Evolutionary conservation across 345 rosid genomes (phyloP), one percentile per base, ranked within the genome.

Genomic region (Linum trigynum): DNA sequence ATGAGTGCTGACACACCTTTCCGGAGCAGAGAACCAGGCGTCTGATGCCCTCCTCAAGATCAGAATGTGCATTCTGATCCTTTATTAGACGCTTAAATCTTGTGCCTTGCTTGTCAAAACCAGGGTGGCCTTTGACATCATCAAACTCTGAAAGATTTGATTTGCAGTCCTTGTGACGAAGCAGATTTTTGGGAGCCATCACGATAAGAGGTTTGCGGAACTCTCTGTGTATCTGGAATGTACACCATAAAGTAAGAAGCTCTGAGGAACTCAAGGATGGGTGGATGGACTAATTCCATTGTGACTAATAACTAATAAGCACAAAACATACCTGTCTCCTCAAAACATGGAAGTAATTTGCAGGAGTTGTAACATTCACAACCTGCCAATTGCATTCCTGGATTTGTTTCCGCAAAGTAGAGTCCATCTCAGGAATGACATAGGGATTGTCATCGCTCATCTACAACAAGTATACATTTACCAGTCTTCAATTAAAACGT

Each of bases 91-190:
- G 79, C 80, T 92, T 92, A 69, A 92, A 92, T 72, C 98, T 79
- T 48, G 98, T 92, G 58, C 98, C 98, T 69, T 92, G 98, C 65
- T 89, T 92, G 80, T 92, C 98, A 66, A 89, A 92, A 57, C 98
- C 97, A 16, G 96, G 86, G 72, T 92, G 96, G 45, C 95, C 97
- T 86, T 89, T 84, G 16, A 86, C 97, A 76, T 92, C 97, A 73
- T 89, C 98, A 74, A 92, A 89, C 80, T 92, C 97, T 0, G 92
- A 87, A 42, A 92, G 84, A 75, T 92, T 92, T 66, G 98, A 92
- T 84, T 81, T 89, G 78, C 98, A 92, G 70, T 83, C 89, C 73
- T 87, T 90, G 72, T 87, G 95, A 66, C 95, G 92, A 67, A 91
- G 96, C 55, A 91, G 77, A 75, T 91, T 91, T 83, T 91, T 91